These are phyloP conservation scores for Penicillium goetzii DNA, from an alignment of 495 filamentous ascomycete genomes.

Conservation along the genomic window DNA sequence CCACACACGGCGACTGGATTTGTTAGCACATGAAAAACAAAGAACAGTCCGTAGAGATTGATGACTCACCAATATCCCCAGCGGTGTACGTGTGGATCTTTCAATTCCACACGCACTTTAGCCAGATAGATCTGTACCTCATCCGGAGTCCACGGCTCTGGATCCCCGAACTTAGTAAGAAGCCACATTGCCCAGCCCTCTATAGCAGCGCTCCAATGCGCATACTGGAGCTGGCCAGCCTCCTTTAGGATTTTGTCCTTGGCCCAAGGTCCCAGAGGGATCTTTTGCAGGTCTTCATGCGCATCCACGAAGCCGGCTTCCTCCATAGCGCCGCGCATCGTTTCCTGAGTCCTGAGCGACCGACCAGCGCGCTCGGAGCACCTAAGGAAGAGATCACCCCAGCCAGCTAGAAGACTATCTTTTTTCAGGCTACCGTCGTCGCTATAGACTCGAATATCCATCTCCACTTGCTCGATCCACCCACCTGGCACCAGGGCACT, in stretches of 20 bases:
- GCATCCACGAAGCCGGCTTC: constrained; percentile 39
- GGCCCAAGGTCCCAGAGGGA: constrained; percentile 34
- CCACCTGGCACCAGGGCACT: constrained; percentile 50
- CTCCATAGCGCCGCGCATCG: constrained; percentile 28
- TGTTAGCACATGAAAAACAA: not conserved
- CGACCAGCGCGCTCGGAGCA: constrained; percentile 26
- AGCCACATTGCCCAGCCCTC: constrained; percentile 36
- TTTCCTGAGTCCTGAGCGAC: constrained; percentile 19
- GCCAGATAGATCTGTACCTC: constrained; percentile 32
- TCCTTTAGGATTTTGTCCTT: constrained; percentile 27
- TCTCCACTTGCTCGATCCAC: constrained; percentile 59
- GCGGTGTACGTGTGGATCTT: constrained; percentile 27
- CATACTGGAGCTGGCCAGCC: constrained; percentile 25
- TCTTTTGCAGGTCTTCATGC: constrained; percentile 24
- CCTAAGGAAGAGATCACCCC: constrained; percentile 22
- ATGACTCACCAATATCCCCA: constrained; percentile 18
- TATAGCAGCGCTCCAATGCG: constrained; percentile 31
- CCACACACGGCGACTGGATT: constrained; percentile 8
- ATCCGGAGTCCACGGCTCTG: constrained; percentile 30
- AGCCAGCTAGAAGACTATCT: constrained; percentile 33
- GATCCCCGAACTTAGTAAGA: constrained; percentile 29
- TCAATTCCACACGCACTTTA: constrained; percentile 26
- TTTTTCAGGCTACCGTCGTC: constrained; percentile 48
- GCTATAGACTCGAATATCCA: constrained; percentile 39
- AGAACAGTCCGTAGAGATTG: not conserved